Evolutionary conservation across 257 asterid species (phyloP), one percentile per base, ranked within the genome.

Genomic region (Solanum sitiens): DNA sequence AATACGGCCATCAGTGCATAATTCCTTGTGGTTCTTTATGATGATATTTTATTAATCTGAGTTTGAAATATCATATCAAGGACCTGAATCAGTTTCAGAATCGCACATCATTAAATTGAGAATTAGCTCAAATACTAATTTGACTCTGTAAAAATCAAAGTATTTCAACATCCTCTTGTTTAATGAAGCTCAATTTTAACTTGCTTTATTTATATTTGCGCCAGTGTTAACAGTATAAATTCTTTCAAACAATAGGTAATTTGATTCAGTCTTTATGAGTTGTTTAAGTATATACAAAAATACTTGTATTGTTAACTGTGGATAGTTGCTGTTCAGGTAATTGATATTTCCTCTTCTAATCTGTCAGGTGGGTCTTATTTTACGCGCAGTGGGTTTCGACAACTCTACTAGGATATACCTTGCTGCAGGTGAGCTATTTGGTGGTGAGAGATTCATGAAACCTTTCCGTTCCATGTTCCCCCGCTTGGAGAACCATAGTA

Each of bases 341-440:
- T 21, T 40, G 75, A 63, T 32, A 21, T 84, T 59, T 61, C 13
- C 56, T 44, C 16, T 72, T 86, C 53, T 21, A 45, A 70, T 14
- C 77, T 77, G 90, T 92, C 98, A 96, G 99, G 99, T 97, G 73
- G 99, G 98, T 90, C 98, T 95, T 87, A 91, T 97, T 90, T 89
- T 97, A 86, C 95, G 92, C 45, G 90, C 98, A 63, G 88, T 96
- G 92, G 98, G 99, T 35, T 97, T 95, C 42, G 96, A 95, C 92
- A 96, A 96, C 91, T 92, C 95, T 27, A 96, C 99, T 73, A 91
- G 94, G 89, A 96, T 96, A 93, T 97, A 96, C 90, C 96, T 97
- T 67, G 99, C 99, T 74, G 98, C 99, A 13, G 99, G 99, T 4
- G 98, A 97, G 70, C 93, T 97, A 70, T 97, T 97, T 87, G 99